These are phyloP conservation scores for Penicillium sp. DNA, from an alignment of 2,329 filamentous ascomycete species.

Conservation along the genomic window DNA sequence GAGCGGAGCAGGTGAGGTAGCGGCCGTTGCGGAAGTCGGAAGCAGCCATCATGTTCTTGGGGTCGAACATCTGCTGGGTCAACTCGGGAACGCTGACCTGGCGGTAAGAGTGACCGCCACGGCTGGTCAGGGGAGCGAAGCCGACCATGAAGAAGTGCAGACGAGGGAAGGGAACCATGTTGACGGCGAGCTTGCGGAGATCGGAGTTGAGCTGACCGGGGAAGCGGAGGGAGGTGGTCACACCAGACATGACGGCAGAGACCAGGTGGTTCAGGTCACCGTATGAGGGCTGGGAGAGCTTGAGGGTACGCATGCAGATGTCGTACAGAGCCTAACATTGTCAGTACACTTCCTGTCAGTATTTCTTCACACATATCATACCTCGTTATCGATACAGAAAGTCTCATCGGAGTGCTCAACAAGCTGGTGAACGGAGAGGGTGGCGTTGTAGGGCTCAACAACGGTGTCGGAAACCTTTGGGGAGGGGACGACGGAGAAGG, in stretches of 20 bases:
- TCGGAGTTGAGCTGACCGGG: slow-evolving; percentile 99
- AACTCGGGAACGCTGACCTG: slow-evolving; percentile 96
- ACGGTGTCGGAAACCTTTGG: slow-evolving; percentile 99
- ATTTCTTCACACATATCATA: slow-evolving; percentile 29
- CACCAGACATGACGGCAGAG: slow-evolving; percentile 98
- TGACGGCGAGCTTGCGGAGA: slow-evolving; percentile 97
- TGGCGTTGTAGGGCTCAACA: slow-evolving; percentile 99
- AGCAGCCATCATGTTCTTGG: slow-evolving; percentile 99
- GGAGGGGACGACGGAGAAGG: slow-evolving; percentile 97
- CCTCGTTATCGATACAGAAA: slow-evolving; percentile 99
- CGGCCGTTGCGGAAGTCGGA: slow-evolving; percentile 99
- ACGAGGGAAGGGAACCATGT: slow-evolving; percentile 99
- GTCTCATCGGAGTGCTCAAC: slow-evolving; percentile 99
- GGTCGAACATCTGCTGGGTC: slow-evolving; percentile 99
- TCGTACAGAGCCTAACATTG: slow-evolving; percentile 78
- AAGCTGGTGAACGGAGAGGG: slow-evolving; percentile 96
- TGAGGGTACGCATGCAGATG: slow-evolving; percentile 99
- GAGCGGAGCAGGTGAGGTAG: slow-evolving; percentile 98
- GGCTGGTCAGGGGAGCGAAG: slow-evolving; percentile 95
- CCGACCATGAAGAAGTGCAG: slow-evolving; percentile 99
- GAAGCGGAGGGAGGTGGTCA: slow-evolving; percentile 98
- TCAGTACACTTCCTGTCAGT: slow-evolving; percentile 11
- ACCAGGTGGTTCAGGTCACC: slow-evolving; percentile 99
- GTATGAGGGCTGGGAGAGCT: slow-evolving; percentile 97
- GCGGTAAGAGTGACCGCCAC: slow-evolving; percentile 89